phyloP scores from a whole-genome alignment of 2,329 filamentous ascomycete species.

The Aureobasidium mangrovei region DNA sequence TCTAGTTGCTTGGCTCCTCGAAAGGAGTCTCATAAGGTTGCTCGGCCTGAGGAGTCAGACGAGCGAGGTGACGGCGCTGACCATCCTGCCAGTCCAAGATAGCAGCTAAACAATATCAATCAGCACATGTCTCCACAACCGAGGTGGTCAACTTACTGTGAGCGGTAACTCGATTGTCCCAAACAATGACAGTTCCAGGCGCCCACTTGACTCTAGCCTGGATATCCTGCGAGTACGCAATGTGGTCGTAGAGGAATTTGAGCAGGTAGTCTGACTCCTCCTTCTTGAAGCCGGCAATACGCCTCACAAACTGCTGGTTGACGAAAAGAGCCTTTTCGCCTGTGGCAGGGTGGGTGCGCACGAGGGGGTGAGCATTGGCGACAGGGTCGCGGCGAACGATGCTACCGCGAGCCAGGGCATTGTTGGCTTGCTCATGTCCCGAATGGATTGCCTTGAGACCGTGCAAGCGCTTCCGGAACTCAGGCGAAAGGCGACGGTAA shows the following conservation, averaged over 20 bases:
- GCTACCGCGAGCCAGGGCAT: conserved; percentile 56
- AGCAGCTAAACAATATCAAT: conserved; percentile 37
- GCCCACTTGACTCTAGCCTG: conserved; percentile 71
- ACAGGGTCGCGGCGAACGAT: conserved; percentile 70
- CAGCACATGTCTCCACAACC: conserved; percentile 23
- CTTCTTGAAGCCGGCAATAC: conserved; percentile 75
- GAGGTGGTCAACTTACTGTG: conserved; percentile 36
- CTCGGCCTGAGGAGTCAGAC: conserved; percentile 78
- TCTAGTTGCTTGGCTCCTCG: conserved; percentile 21
- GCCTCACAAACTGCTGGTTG: conserved; percentile 75
- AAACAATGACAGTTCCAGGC: conserved; percentile 70
- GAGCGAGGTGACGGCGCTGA: conserved; percentile 67
- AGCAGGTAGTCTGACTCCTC: conserved; percentile 73
- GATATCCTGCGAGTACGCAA: conserved; percentile 62
- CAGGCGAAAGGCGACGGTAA: conserved; percentile 69
- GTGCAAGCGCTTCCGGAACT: conserved; percentile 71
- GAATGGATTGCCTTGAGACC: conserved; percentile 75
- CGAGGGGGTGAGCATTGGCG: conserved; percentile 63
- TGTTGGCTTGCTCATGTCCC: conserved; percentile 67
- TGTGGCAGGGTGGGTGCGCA: conserved; percentile 70
- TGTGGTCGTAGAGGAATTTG: conserved; percentile 69
- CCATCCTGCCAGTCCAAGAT: conserved; percentile 75
- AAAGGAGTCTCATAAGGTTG: conserved; percentile 58
- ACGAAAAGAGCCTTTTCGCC: conserved; percentile 78
- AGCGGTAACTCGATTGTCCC: conserved; percentile 74